Evolutionary conservation across 2,329 filamentous ascomycete species (phyloP).

Genomic region (Madurella fahalii): DNA sequence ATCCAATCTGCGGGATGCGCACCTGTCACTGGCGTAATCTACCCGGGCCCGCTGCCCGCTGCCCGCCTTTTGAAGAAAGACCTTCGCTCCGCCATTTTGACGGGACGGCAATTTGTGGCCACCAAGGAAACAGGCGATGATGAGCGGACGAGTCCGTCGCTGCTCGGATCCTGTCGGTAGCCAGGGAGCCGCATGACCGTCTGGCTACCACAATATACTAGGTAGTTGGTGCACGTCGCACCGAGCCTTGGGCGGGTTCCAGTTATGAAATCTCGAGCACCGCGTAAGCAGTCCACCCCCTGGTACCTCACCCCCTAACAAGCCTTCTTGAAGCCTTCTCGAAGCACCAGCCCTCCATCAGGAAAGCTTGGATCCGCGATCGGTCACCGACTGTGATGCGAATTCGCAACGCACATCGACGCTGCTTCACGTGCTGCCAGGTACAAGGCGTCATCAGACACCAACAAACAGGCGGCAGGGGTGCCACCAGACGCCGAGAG

Average conservation of each 20-base stretch:
- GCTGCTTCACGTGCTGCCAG: slow-evolving; percentile 23
- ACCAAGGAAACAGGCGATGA: neutral
- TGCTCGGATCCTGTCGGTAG: too few relatives aligned
- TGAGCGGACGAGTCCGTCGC: neutral
- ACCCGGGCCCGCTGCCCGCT: neutral
- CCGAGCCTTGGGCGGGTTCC: too few relatives aligned
- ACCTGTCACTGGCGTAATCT: neutral
- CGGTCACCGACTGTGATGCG: neutral
- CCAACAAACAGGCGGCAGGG: neutral
- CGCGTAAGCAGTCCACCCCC: neutral
- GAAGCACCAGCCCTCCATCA: neutral
- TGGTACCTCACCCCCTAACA: neutral
- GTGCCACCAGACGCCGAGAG: neutral
- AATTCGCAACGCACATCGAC: slow-evolving; percentile 10
- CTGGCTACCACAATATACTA: too few relatives aligned
- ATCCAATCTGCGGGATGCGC: neutral
- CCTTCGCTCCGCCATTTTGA: neutral
- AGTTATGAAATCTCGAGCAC: neutral
- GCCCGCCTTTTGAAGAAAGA: neutral
- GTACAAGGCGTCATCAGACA: neutral
- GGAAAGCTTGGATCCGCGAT: neutral
- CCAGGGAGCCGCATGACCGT: too few relatives aligned
- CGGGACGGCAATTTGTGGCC: too few relatives aligned
- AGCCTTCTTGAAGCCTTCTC: neutral
- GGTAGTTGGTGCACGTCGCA: neutral